A percentile compares a stretch with the other conserved stretches of the same genome.
Evolutionary conservation across 805 yeast species (phyloP).

Genomic region (Yarrowia osloensis): DNA sequence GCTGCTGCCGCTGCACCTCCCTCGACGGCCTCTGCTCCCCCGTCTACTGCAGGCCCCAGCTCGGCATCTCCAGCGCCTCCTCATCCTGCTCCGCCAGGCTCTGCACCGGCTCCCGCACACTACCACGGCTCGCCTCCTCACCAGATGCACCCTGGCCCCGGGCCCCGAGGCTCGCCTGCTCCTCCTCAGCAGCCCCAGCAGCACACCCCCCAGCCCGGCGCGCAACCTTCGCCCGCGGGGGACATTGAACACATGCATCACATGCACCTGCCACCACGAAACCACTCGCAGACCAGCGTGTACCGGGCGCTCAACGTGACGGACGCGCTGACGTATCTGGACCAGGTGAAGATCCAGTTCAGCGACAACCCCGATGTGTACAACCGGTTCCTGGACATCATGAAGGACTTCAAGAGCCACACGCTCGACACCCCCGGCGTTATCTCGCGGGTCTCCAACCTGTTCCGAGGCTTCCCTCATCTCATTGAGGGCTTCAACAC

Average conservation of each 20-base stretch:
- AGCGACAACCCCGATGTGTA: slow-evolving; percentile 92
- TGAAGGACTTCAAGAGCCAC: slow-evolving; percentile 99
- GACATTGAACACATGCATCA: slow-evolving; percentile 26
- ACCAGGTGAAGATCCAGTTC: slow-evolving; percentile 92
- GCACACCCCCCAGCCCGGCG: slow-evolving; percentile 7
- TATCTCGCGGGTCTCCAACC: slow-evolving; percentile 86
- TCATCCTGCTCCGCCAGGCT: slow-evolving; percentile 27
- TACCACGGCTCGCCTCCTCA: slow-evolving; percentile 31
- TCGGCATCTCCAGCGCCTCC: slow-evolving; percentile 31
- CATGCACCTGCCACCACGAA: slow-evolving; percentile 28
- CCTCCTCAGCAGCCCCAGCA: slow-evolving; percentile 15
- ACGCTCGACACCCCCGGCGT: slow-evolving; percentile 93
- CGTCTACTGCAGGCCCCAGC: slow-evolving; percentile 17
- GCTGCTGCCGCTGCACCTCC: background rate
- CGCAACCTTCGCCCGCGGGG: slow-evolving; percentile 1
- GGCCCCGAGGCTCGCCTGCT: slow-evolving; percentile 31
- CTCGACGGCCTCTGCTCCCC: background rate
- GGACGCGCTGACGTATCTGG: slow-evolving; percentile 93
- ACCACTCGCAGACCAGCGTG: slow-evolving; percentile 38
- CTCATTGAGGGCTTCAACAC: slow-evolving; percentile 97
- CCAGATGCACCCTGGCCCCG: slow-evolving; percentile 1
- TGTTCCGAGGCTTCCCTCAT: slow-evolving; percentile 88
- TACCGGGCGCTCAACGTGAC: slow-evolving; percentile 81
- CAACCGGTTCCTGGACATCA: slow-evolving; percentile 92
- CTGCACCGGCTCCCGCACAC: slow-evolving; percentile 31